Conservation (phyloP, 1,139 yeast genomes). For the Pichia terricola region DNA sequence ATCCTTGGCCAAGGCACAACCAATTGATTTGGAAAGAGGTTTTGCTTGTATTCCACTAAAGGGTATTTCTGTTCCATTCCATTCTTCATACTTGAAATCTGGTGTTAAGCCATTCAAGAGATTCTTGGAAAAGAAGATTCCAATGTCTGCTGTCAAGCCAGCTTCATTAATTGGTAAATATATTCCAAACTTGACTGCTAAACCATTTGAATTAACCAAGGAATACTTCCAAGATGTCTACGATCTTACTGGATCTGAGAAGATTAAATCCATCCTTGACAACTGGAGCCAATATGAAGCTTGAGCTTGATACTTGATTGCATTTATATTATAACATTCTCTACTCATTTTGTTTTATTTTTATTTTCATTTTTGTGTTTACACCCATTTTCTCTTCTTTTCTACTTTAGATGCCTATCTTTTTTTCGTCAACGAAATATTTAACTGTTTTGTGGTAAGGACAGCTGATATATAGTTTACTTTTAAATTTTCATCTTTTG, state of each 20-base stretch:
- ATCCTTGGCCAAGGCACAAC: slow-evolving; percentile 83
- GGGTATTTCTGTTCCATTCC: slow-evolving; percentile 99
- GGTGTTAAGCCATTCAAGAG: slow-evolving; percentile 99
- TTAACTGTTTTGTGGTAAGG: slow-evolving; percentile 16
- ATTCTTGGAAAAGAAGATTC: slow-evolving; percentile 91
- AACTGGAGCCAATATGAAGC: slow-evolving; percentile 85
- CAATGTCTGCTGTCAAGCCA: slow-evolving; percentile 91
- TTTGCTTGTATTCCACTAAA: slow-evolving; percentile 96
- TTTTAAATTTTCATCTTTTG: neutral
- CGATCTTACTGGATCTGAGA: slow-evolving; percentile 80
- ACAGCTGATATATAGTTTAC: neutral
- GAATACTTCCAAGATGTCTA: slow-evolving; percentile 96
- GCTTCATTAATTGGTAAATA: slow-evolving; percentile 88
- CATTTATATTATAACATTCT: neutral
- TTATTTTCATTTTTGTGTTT: neutral
- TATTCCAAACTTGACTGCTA: slow-evolving; percentile 97
- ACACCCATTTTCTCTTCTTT: neutral
- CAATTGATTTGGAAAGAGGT: slow-evolving; percentile 94
- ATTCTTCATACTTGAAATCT: slow-evolving; percentile 90
- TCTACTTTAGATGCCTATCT: slow-evolving; percentile 1
- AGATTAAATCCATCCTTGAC: slow-evolving; percentile 80
- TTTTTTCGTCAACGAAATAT: neutral
- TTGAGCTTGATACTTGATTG: neutral
- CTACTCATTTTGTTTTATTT: neutral
- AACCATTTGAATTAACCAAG: slow-evolving; percentile 90